A percentile compares a stretch with the other conserved stretches of the same genome.
phyloP scores from a whole-genome alignment of 2,329 filamentous ascomycete genomes.

The Fusarium pseudocircinatum region DNA sequence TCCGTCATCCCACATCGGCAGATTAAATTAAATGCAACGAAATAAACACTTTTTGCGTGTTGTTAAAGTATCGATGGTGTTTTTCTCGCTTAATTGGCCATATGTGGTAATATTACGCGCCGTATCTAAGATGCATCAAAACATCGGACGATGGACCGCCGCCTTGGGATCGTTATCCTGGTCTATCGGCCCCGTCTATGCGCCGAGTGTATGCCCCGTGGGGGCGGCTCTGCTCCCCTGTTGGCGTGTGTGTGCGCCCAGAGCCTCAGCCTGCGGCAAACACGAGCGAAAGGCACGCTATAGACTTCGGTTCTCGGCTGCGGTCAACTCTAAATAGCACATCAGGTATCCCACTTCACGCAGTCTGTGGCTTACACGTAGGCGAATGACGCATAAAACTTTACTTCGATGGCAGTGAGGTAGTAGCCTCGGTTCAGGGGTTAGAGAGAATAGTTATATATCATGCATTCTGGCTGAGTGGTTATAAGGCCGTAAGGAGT shows the following conservation, averaged over 20 bases:
- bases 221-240: not conserved
- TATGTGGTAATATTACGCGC: not conserved
- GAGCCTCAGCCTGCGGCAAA: not conserved
- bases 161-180: not conserved
- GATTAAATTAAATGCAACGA: not conserved
- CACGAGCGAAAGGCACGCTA: not conserved
- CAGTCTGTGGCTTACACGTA: not conserved
- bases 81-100: not conserved
- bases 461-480: fast-evolving
- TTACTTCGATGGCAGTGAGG: fast-evolving
- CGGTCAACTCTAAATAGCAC: not conserved
- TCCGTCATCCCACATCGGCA: not conserved
- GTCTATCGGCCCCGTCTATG: too few relatives aligned
- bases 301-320: not conserved
- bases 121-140: too few relatives aligned
- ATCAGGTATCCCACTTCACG: not conserved
- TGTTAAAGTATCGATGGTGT: fast-evolving
- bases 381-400: not conserved
- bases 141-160: not conserved
- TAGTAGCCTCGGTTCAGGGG: not conserved
- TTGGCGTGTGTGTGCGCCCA: not conserved
- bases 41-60: not conserved
- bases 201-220: not conserved
- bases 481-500: fast-evolving
- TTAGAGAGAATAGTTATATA: not conserved